Conservation (phyloP, 2,329 filamentous ascomycete genomes). For the Podosphaera fusca region DNA sequence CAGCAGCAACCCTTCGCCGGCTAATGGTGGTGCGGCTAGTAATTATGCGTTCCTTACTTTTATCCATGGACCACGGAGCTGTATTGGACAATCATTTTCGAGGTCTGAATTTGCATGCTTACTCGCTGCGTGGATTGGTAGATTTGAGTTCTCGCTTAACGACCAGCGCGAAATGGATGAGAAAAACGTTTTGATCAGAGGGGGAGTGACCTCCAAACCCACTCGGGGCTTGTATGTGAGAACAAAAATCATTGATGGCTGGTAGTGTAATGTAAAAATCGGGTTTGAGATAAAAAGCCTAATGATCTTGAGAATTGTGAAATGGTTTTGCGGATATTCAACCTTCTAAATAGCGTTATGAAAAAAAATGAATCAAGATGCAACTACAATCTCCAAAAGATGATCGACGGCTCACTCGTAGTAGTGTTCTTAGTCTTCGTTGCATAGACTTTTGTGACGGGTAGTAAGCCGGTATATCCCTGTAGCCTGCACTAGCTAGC, state of each 20-base stretch:
- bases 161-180: slow-evolving; percentile 41
- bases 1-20: slow-evolving; percentile 20
- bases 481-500: too few species aligned
- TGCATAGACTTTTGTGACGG: too few species aligned
- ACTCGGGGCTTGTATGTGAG: slow-evolving; percentile 48
- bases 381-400: too few species aligned
- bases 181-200: slow-evolving; percentile 40
- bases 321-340: too few species aligned
- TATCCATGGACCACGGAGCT: slow-evolving; percentile 64
- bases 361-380: too few species aligned
- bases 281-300: too few species aligned
- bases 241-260: slow-evolving; percentile 42
- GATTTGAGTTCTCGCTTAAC: slow-evolving; percentile 39
- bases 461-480: too few species aligned
- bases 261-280: slow-evolving; percentile 20
- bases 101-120: slow-evolving; percentile 65
- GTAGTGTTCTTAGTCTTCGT: too few species aligned
- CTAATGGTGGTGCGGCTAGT: slow-evolving; percentile 43
- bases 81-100: slow-evolving; percentile 65
- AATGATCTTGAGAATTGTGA: too few species aligned
- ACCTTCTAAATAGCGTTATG: too few species aligned
- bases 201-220: slow-evolving; percentile 49
- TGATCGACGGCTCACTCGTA: too few species aligned
- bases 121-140: slow-evolving; percentile 52
- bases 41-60: slow-evolving; percentile 69